Conservation (phyloP, 495 filamentous ascomycete species). For the Tuber calosporum region DNA sequence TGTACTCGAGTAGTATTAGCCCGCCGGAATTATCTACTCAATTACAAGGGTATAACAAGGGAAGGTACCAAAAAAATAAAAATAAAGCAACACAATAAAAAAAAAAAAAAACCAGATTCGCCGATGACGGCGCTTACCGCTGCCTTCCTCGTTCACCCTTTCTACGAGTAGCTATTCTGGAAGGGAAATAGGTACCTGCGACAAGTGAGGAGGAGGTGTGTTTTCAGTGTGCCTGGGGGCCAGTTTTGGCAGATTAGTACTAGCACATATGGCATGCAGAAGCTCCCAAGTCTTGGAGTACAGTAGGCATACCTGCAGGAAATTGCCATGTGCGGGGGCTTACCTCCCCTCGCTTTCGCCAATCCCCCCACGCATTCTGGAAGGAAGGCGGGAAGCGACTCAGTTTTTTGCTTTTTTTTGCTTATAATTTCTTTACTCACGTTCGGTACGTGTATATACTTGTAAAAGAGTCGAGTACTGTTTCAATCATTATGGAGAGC, state of each 20-base stretch:
- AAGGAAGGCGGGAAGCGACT: neutral
- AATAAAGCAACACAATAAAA: neutral
- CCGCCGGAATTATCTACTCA: neutral
- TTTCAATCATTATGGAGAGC: neutral
- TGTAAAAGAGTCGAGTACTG: neutral
- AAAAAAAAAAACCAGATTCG: neutral
- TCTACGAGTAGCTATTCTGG: neutral
- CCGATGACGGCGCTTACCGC: neutral
- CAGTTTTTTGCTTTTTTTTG: neutral
- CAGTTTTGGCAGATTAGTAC: neutral
- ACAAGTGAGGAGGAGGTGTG: neutral
- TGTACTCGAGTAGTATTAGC: neutral
- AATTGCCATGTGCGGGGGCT: conserved; percentile 2
- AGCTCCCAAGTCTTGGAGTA: neutral
- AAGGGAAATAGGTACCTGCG: neutral
- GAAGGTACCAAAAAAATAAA: neutral
- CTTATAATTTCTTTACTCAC: neutral
- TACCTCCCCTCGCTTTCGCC: neutral
- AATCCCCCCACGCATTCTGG: conserved; percentile 1
- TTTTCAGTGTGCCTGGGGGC: neutral
- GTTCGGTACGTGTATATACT: no score
- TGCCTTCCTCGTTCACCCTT: neutral
- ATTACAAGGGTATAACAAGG: neutral
- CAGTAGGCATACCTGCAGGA: neutral
- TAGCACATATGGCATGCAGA: neutral